A percentile compares a stretch with the other conserved stretches of the same genome.
Evolutionary conservation across 2,329 filamentous ascomycete species (phyloP).

Genomic region (Botrytis fragariae): DNA sequence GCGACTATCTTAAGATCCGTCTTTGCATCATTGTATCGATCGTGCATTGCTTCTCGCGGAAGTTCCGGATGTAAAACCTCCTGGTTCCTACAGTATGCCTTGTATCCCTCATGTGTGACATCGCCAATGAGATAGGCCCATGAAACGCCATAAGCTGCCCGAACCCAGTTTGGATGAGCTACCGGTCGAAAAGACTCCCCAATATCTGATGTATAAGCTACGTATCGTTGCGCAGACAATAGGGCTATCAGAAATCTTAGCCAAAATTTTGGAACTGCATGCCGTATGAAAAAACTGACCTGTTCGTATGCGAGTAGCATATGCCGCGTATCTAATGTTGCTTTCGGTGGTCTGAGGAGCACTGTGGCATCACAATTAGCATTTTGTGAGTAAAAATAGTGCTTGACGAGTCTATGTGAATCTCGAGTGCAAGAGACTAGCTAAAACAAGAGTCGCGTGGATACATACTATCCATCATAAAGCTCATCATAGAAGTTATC

Average conservation of each 20-base stretch:
- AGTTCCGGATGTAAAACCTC: conserved; percentile 66
- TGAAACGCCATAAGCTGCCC: conserved; percentile 81
- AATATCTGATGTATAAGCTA: conserved; percentile 95
- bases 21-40: conserved; percentile 38
- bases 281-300: not conserved
- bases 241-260: conserved; percentile 53
- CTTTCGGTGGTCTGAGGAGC: conserved; percentile 79
- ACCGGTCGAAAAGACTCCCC: conserved; percentile 94
- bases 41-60: conserved; percentile 40
- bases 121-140: conserved; percentile 93
- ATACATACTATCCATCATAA: conserved; percentile 72
- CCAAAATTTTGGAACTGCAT: not conserved
- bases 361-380: conserved; percentile 43
- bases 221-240: conserved; percentile 87
- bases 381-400: not conserved
- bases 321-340: conserved; percentile 86
- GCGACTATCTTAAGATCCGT: conserved; percentile 23
- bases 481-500: conserved; percentile 75
- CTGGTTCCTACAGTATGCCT: conserved; percentile 87
- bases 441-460: too few species aligned
- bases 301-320: conserved; percentile 79
- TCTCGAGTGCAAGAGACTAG: not conserved
- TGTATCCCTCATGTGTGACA: conserved; percentile 90
- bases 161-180: conserved; percentile 79
- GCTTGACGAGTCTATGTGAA: not conserved